Conservation (phyloP, 441 rosid species). For the Gossypium aridum region DNA sequence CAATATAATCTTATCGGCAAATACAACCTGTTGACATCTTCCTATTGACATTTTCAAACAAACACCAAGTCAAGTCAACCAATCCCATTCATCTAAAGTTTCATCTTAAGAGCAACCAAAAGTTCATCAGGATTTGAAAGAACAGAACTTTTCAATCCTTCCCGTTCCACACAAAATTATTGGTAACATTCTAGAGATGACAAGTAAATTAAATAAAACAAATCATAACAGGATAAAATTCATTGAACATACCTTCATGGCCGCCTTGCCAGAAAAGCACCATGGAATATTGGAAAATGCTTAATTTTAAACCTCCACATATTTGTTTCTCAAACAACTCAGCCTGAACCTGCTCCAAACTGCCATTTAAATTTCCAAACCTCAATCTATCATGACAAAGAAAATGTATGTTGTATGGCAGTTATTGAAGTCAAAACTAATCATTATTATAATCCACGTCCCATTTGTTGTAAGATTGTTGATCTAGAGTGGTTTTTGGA, state of each 20-base stretch:
- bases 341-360: conserved; percentile 88
- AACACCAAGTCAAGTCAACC: background rate
- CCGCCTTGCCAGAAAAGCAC: conserved; percentile 42
- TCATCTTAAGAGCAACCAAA: background rate
- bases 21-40: background rate
- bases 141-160: background rate
- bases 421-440: background rate
- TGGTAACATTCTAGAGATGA: background rate
- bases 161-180: background rate
- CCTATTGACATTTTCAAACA: background rate
- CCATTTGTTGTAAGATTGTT: background rate
- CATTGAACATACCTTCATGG: conserved; percentile 44
- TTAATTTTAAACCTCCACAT: conserved; percentile 53
- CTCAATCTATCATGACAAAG: conserved; percentile 28
- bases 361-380: conserved; percentile 63
- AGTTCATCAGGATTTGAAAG: background rate
- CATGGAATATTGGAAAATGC: conserved; percentile 70
- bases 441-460: background rate
- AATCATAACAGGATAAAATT: background rate
- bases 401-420: background rate
- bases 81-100: background rate
- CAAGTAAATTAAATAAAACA: conserved; percentile 1
- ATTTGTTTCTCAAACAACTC: conserved; percentile 69
- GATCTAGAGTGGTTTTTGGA: background rate
- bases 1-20: background rate